Evolutionary conservation across 768 basidiomycete genomes (phyloP).

Genomic region (Floccularia luteovirens): DNA sequence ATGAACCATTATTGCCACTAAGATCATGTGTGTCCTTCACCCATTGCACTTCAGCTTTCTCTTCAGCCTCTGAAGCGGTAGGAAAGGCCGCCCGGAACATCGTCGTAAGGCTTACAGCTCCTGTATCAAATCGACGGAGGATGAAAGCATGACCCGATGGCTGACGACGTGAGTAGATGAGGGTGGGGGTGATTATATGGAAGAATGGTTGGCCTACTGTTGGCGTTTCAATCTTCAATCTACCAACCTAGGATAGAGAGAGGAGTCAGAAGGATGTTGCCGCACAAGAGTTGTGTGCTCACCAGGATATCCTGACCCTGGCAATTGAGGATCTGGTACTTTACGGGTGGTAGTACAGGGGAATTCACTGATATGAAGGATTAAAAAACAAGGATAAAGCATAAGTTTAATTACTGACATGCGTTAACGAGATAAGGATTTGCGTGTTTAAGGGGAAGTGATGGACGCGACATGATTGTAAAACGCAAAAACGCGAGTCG

Average conservation of each 20-base stretch:
- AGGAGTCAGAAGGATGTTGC: slow-evolving; percentile 1
- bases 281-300: slow-evolving; percentile 17
- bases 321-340: slow-evolving; percentile 87
- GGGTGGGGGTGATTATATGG: slow-evolving; percentile 9
- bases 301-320: slow-evolving; percentile 85
- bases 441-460: slow-evolving; percentile 31
- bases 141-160: slow-evolving; percentile 85
- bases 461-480: slow-evolving; percentile 1
- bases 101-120: slow-evolving; percentile 86
- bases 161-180: slow-evolving; percentile 27
- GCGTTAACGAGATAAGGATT: slow-evolving; percentile 42
- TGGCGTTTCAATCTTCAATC: slow-evolving; percentile 76
- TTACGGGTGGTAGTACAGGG: slow-evolving; percentile 58
- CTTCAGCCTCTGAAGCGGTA: slow-evolving; percentile 64
- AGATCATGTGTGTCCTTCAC: slow-evolving; percentile 75
- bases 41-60: slow-evolving; percentile 77
- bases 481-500: background rate
- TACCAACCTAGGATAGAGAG: slow-evolving; percentile 52
- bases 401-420: slow-evolving; percentile 21
- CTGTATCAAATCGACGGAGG: slow-evolving; percentile 88
- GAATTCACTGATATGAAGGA: slow-evolving; percentile 22
- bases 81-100: slow-evolving; percentile 97
- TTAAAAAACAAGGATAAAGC: slow-evolving; percentile 4
- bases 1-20: slow-evolving; percentile 67
- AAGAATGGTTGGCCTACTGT: slow-evolving; percentile 46